Conservation (phyloP, 1,284 basidiomycete species). For the Inonotus obliquus region DNA sequence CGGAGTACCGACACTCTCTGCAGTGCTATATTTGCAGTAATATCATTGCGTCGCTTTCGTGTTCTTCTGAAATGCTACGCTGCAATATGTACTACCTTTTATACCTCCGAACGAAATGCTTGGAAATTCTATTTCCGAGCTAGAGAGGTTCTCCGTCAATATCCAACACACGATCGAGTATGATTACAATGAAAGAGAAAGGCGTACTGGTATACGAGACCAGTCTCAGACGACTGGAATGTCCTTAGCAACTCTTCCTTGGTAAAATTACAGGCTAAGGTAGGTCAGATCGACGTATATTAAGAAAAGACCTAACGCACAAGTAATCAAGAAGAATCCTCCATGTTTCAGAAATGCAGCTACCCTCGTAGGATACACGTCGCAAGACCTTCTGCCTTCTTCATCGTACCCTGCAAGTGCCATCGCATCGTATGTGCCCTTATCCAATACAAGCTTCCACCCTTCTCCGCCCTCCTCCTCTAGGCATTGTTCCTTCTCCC, state of each 20-base stretch:
- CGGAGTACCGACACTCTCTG: too few species aligned
- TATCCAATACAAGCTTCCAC: slow-evolving; percentile 74
- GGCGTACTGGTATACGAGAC: slow-evolving; percentile 58
- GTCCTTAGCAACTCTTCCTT: slow-evolving; percentile 66
- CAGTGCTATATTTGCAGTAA: neutral
- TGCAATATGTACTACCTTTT: slow-evolving; percentile 67
- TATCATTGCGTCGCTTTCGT: slow-evolving; percentile 12
- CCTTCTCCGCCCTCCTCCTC: slow-evolving; percentile 4
- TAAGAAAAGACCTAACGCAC: slow-evolving; percentile 36
- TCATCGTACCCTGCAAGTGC: slow-evolving; percentile 66
- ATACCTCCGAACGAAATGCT: slow-evolving; percentile 74
- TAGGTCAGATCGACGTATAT: too few species aligned
- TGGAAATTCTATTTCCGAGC: slow-evolving; percentile 67
- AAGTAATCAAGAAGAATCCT: slow-evolving; percentile 81
- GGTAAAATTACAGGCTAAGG: slow-evolving; percentile 90
- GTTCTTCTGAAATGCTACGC: slow-evolving; percentile 64
- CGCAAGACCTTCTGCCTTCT: slow-evolving; percentile 48
- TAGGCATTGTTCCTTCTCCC: slow-evolving; percentile 13
- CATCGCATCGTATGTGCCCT: slow-evolving; percentile 86
- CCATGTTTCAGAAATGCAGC: slow-evolving; percentile 55
- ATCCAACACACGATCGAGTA: too few species aligned
- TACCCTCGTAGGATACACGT: slow-evolving; percentile 61
- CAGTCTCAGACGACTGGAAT: slow-evolving; percentile 49
- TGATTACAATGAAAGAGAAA: neutral
- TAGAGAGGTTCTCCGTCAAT: slow-evolving; percentile 30